phyloP scores from a whole-genome alignment of 2,329 filamentous ascomycete species.

The Penicillium sumatraense region DNA sequence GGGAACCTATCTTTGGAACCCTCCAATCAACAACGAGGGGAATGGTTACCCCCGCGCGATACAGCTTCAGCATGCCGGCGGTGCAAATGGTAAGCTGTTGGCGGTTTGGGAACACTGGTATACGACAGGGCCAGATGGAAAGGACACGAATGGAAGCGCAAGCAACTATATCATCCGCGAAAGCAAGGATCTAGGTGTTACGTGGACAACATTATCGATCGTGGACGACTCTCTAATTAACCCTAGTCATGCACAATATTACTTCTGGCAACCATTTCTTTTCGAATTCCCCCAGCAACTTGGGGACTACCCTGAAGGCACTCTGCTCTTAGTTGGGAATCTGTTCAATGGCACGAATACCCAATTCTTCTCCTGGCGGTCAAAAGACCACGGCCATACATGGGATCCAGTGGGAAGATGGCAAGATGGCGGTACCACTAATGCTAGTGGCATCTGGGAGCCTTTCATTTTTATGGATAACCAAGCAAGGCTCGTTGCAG shows the following conservation, averaged over 20 bases:
- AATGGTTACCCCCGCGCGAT: slow-evolving; percentile 1
- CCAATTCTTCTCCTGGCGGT: slow-evolving; percentile 10
- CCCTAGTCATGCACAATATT: not conserved
- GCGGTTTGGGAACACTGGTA: slow-evolving; percentile 10
- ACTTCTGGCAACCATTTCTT: slow-evolving; percentile 1
- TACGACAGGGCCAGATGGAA: not conserved
- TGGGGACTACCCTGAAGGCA: slow-evolving; percentile 12
- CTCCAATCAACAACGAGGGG: not conserved
- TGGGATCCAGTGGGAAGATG: slow-evolving; percentile 4
- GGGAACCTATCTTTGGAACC: no score
- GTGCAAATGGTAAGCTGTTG: slow-evolving; percentile 4
- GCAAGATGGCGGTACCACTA: not conserved
- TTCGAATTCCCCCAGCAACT: slow-evolving; percentile 18
- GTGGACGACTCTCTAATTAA: not conserved
- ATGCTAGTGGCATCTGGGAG: slow-evolving; percentile 5
- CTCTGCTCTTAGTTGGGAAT: slow-evolving; percentile 11
- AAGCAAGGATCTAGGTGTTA: not conserved
- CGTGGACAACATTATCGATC: not conserved
- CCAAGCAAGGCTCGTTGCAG: not conserved
- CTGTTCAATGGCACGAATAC: slow-evolving; percentile 1
- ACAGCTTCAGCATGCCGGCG: slow-evolving; percentile 6
- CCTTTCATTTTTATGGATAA: slow-evolving; percentile 2
- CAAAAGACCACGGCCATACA: slow-evolving; percentile 5
- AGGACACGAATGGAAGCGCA: slow-evolving; percentile 3
- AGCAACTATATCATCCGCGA: slow-evolving; percentile 8